Percentiles rank a stretch among this genome's conserved stretches.
These are phyloP conservation scores for Cyberlindnera subsufficiens DNA, from an alignment of 805 yeast species.

Conservation along the genomic window DNA sequence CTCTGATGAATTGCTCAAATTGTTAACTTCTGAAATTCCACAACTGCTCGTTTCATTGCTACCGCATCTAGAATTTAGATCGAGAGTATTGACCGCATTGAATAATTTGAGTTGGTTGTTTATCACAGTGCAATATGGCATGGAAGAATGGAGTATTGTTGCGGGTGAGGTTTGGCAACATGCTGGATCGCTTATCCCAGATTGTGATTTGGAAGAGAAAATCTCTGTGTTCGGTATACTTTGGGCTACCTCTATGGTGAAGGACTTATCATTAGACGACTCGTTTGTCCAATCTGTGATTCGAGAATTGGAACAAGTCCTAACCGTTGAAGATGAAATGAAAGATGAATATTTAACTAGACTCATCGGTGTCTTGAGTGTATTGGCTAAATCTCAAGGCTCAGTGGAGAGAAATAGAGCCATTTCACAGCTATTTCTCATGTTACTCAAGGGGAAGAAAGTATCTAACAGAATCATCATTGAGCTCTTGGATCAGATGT, in stretches of 20 bases:
- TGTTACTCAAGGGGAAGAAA: conserved; percentile 22
- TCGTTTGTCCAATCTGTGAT: conserved; percentile 23
- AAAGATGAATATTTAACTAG: conserved; percentile 35
- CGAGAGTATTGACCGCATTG: conserved; percentile 57
- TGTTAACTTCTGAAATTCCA: conserved; percentile 21
- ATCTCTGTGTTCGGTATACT: conserved; percentile 34
- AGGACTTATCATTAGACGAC: conserved; percentile 13
- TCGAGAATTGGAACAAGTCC: conserved; percentile 15
- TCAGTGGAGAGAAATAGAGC: conserved; percentile 37
- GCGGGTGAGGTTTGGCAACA: conserved; percentile 7
- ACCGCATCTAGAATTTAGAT: conserved; percentile 39
- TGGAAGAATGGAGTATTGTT: conserved; percentile 12
- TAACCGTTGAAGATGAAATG: conserved; percentile 16
- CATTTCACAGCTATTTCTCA: conserved; percentile 40
- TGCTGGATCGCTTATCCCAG: conserved; percentile 2
- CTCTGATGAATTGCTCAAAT: conserved; percentile 25
- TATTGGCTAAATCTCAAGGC: conserved; percentile 41
- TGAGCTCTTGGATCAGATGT: conserved; percentile 60
- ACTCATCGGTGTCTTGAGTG: conserved; percentile 47
- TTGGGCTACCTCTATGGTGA: conserved; percentile 35
- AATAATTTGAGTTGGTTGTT: conserved; percentile 67
- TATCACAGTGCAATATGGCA: conserved; percentile 10
- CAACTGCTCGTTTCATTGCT: conserved; percentile 35
- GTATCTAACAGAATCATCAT: conserved; percentile 37
- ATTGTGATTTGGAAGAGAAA: conserved; percentile 23